phyloP scores from a whole-genome alignment of 345 rosid species.

The Heritiera littoralis region DNA sequence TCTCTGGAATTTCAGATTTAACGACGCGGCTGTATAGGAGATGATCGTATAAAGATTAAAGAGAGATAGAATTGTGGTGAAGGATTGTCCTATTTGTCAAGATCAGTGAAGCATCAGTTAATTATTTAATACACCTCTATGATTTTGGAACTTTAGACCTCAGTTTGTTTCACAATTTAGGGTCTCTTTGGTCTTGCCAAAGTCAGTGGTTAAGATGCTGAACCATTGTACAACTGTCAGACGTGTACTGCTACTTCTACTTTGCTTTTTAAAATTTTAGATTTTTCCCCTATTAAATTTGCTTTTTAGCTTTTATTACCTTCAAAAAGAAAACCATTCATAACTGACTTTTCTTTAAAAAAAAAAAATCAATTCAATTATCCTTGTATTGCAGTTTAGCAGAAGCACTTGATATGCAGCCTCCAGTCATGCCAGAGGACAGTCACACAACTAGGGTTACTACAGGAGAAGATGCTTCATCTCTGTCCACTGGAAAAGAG shows the following conservation, averaged over 20 bases:
- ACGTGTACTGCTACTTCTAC: neutral
- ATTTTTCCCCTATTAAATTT: neutral
- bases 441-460: constrained; percentile 92
- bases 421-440: constrained; percentile 98
- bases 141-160: neutral
- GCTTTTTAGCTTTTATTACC: neutral
- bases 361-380: neutral
- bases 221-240: neutral
- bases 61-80: neutral
- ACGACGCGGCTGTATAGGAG: neutral
- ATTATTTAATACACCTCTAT: neutral
- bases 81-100: neutral
- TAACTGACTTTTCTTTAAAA: neutral
- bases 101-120: neutral
- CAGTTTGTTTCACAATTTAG: neutral
- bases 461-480: constrained; percentile 75
- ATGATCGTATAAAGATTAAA: neutral
- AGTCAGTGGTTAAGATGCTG: neutral
- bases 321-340: neutral
- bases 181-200: neutral
- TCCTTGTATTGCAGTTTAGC: constrained; percentile 62
- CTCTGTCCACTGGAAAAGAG: constrained; percentile 78
- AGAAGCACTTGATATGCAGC: constrained; percentile 97
- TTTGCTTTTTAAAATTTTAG: neutral
- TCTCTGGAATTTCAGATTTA: constrained; percentile 2